These are phyloP conservation scores for Scedosporium boydii DNA, from an alignment of 2,329 filamentous ascomycete genomes.

Conservation along the genomic window DNA sequence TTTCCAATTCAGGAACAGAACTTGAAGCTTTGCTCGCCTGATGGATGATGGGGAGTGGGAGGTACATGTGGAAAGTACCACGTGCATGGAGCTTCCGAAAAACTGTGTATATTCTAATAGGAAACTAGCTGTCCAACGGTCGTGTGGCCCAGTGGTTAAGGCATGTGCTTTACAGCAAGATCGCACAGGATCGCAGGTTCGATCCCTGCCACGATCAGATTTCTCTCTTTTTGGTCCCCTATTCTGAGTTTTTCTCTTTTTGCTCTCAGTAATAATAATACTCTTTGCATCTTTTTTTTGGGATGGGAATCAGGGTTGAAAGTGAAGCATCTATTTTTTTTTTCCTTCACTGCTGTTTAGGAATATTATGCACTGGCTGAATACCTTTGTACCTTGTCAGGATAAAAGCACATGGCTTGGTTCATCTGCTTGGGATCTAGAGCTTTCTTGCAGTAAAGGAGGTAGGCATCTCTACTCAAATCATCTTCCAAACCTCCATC, in stretches of 20 bases:
- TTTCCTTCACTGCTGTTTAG: too few relatives aligned
- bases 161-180: conserved; percentile 27
- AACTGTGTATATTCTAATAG: not conserved
- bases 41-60: too few relatives aligned
- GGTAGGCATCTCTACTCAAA: not conserved
- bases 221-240: conserved; percentile 3
- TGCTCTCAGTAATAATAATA: too few relatives aligned
- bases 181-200: conserved; percentile 33
- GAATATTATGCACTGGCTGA: not conserved
- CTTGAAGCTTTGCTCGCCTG: not conserved
- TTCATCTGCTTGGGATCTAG: not conserved
- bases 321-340: too few relatives aligned
- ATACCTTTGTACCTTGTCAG: not conserved
- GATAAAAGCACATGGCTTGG: too few relatives aligned
- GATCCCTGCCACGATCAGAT: conserved; percentile 31
- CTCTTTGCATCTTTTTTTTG: too few relatives aligned
- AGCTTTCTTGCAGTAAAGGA: not conserved
- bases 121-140: conserved; percentile 10
- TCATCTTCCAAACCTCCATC: conserved; percentile 31
- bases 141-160: conserved; percentile 30
- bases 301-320: too few relatives aligned
- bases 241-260: too few relatives aligned
- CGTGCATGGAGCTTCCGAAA: not conserved
- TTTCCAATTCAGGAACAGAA: not conserved
- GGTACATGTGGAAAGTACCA: too few relatives aligned